Conservation (phyloP, 164 flowering plant genomes). For the Kalanchoe fedtschenkoi region DNA sequence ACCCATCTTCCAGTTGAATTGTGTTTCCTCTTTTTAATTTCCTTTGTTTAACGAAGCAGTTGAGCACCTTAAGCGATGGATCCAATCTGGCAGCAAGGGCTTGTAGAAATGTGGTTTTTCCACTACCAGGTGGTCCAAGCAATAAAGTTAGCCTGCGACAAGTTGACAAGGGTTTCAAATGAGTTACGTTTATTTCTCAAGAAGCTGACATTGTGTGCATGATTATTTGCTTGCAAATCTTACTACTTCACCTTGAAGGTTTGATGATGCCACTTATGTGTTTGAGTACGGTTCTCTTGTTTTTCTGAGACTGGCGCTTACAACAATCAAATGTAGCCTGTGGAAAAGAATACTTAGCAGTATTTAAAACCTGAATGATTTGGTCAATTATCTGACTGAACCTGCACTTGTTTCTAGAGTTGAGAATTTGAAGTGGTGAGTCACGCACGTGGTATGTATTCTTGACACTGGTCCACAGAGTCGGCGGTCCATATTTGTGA, state of each 20-base stretch:
- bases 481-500: conserved; percentile 20
- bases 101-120: conserved; percentile 18
- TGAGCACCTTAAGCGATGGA: conserved; percentile 14
- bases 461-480: conserved; percentile 24
- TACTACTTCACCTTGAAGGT: conserved; percentile 10
- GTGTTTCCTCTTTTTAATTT: background rate
- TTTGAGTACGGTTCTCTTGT: conserved; percentile 6
- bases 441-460: conserved; percentile 13
- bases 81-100: conserved; percentile 19
- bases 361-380: too few relatives aligned
- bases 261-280: conserved; percentile 15
- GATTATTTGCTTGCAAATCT: background rate
- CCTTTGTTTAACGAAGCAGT: background rate
- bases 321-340: background rate
- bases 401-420: too few relatives aligned
- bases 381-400: background rate
- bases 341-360: background rate
- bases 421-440: background rate
- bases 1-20: background rate
- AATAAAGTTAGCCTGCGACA: conserved; percentile 16
- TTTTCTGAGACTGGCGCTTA: background rate
- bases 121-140: conserved; percentile 24
- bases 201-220: background rate
- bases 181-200: background rate
- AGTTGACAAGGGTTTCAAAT: background rate